phyloP scores from a whole-genome alignment of 2,329 filamentous ascomycete species.

The Amesomyces nigricolor region DNA sequence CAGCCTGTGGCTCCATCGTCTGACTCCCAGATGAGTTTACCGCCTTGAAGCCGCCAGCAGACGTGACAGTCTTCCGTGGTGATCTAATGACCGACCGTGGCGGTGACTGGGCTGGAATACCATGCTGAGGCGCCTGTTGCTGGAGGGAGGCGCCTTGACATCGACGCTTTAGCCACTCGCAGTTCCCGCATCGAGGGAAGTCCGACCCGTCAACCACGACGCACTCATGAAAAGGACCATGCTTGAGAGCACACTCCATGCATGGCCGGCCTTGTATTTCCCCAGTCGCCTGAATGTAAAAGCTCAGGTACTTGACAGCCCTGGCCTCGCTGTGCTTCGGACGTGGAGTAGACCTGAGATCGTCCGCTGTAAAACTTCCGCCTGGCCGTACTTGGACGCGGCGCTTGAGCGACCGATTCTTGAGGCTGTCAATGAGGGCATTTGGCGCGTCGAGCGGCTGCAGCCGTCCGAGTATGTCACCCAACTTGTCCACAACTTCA shows the following conservation, averaged over 20 bases:
- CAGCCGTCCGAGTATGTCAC: slow-evolving; percentile 36
- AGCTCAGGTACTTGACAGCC: slow-evolving; percentile 42
- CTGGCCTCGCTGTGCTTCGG: slow-evolving; percentile 34
- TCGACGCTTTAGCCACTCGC: slow-evolving; percentile 42
- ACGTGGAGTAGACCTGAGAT: slow-evolving; percentile 39
- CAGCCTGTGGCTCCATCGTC: neutral
- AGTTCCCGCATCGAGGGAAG: slow-evolving; percentile 47
- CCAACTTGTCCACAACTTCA: slow-evolving; percentile 35
- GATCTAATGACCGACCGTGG: neutral
- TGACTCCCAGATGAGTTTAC: slow-evolving; percentile 17
- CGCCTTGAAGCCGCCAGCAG: slow-evolving; percentile 22
- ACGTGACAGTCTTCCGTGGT: neutral
- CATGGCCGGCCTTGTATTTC: slow-evolving; percentile 38
- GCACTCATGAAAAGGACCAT: slow-evolving; percentile 42
- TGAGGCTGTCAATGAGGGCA: slow-evolving; percentile 36
- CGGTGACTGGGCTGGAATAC: neutral
- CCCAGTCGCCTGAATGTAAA: slow-evolving; percentile 47
- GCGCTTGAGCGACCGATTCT: slow-evolving; percentile 35
- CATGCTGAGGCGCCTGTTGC: slow-evolving; percentile 9
- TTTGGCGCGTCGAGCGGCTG: slow-evolving; percentile 36
- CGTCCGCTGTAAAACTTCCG: slow-evolving; percentile 37
- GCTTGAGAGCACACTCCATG: slow-evolving; percentile 37
- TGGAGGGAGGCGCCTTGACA: slow-evolving; percentile 24
- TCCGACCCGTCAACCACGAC: slow-evolving; percentile 38
- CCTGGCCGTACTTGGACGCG: slow-evolving; percentile 39